Evolutionary conservation across 2,329 filamentous ascomycete species (phyloP).

Genomic region (Curvularia sp.): DNA sequence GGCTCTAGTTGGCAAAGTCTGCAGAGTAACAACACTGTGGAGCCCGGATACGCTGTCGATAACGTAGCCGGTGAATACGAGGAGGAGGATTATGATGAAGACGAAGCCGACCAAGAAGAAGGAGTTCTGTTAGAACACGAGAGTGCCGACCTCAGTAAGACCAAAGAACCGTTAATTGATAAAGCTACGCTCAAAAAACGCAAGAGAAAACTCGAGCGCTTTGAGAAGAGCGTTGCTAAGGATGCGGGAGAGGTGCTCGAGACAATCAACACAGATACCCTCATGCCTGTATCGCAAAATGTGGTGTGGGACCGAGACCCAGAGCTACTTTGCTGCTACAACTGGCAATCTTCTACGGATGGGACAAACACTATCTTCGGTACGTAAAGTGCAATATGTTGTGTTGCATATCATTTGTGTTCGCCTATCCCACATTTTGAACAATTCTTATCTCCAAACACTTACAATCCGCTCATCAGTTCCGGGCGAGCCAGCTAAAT

Average conservation of each 20-base stretch:
- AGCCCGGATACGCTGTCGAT: neutral
- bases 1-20: constrained; percentile 26
- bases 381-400: neutral
- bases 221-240: constrained; percentile 19
- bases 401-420: neutral
- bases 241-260: constrained; percentile 30
- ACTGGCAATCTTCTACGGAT: constrained; percentile 34
- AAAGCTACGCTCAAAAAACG: constrained; percentile 21
- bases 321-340: constrained; percentile 42
- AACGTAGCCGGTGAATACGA: neutral
- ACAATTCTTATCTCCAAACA: neutral
- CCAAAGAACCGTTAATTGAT: constrained; percentile 3
- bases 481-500: constrained; percentile 37
- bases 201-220: constrained; percentile 25
- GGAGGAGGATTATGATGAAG: neutral
- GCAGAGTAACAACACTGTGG: constrained; percentile 5
- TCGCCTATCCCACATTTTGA: too few relatives aligned
- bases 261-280: constrained; percentile 19
- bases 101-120: neutral
- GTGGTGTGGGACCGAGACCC: constrained; percentile 37
- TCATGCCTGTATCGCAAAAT: constrained; percentile 18
- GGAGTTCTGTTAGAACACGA: neutral
- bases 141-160: neutral
- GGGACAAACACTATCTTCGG: constrained; percentile 39
- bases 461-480: constrained; percentile 21